Evolutionary conservation across 1,284 basidiomycete genomes (phyloP), one percentile per base, ranked within the genome.

Genomic region (Sporisorium scitamineum): DNA sequence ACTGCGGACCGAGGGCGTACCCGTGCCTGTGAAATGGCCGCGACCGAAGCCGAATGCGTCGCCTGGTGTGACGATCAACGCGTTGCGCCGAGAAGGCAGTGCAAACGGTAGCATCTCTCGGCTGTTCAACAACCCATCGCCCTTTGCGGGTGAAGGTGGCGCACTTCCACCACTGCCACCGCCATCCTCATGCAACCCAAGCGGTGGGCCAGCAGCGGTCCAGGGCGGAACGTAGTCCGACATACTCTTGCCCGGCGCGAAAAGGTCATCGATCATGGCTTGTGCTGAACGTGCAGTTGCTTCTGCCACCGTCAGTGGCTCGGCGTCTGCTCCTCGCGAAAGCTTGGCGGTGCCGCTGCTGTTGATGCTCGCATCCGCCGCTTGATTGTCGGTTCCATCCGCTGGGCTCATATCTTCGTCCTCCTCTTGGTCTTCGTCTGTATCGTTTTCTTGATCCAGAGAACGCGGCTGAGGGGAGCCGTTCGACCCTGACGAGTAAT

Each of bases 71-170:
- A 93, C 94, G 20, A 92, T 90, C 14, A 97, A 88, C 82, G 92
- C 89, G 27, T 89, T 89, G 31, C 92, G 91, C 78, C 93, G 90
- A 4, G 90, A 90, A 4, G 95, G 95, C 51, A 97, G 89, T 18
- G 91, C 88, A 54, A 97, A 89, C 0, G 94, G 94, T 14, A 98
- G 89, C 94, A 97, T 97, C 85, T 93, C 90, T 66, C 94, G 89
- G 24, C 93, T 94, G 85, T 97, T 94, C 63, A 97, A 87, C 59
- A 69, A 22, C 2, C 67, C 62, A 32, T 67, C 65, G 2, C 32
- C 56, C 53, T 72, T 71, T 1, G 72, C 42, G 5, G 70, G 65
- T 5, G 65, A 68, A 5, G 72, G 63, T 7, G 70, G 71, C 5
- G 47, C 71, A 7, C 59, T 65, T 13, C 50, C 42, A 14, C 54